Conservation (phyloP, 2,329 filamentous ascomycete species). For the Neopestalotiopsis clavispora region DNA sequence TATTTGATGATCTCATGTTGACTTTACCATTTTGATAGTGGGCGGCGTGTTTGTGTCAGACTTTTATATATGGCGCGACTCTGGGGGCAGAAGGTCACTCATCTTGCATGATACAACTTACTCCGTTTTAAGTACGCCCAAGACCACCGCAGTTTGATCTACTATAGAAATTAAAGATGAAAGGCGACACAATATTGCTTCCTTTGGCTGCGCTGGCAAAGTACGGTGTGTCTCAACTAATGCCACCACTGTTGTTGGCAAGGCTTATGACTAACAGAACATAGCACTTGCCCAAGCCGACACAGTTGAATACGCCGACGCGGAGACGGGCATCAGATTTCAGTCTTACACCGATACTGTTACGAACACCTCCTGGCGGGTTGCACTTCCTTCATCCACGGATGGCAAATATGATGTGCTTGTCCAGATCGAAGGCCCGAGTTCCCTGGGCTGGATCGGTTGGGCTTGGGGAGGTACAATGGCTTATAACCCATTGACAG, state of each 20-base stretch:
- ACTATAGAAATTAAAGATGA: neutral
- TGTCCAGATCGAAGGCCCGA: slow-evolving; percentile 42
- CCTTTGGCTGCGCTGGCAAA: neutral
- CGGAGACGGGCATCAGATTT: slow-evolving; percentile 48
- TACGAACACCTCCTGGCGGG: slow-evolving; percentile 34
- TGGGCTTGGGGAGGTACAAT: slow-evolving; percentile 47
- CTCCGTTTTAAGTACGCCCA: neutral
- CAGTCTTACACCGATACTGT: slow-evolving; percentile 44
- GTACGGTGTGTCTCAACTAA: neutral
- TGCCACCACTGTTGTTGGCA: neutral
- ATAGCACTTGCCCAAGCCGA: slow-evolving; percentile 34
- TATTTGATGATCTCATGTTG: neutral
- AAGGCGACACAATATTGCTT: neutral
- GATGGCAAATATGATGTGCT: slow-evolving; percentile 42
- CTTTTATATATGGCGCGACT: neutral
- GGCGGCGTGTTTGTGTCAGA: neutral
- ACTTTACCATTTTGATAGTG: neutral
- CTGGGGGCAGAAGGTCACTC: neutral
- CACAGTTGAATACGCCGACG: slow-evolving; percentile 38
- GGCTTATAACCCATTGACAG: slow-evolving; percentile 46
- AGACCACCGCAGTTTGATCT: neutral
- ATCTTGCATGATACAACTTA: neutral
- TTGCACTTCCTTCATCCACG: slow-evolving; percentile 40
- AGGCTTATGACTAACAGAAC: neutral
- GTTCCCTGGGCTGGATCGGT: slow-evolving; percentile 43